Evolutionary conservation across 106 monocot genomes (phyloP).

Genomic region (Phalaenopsis equestris): DNA sequence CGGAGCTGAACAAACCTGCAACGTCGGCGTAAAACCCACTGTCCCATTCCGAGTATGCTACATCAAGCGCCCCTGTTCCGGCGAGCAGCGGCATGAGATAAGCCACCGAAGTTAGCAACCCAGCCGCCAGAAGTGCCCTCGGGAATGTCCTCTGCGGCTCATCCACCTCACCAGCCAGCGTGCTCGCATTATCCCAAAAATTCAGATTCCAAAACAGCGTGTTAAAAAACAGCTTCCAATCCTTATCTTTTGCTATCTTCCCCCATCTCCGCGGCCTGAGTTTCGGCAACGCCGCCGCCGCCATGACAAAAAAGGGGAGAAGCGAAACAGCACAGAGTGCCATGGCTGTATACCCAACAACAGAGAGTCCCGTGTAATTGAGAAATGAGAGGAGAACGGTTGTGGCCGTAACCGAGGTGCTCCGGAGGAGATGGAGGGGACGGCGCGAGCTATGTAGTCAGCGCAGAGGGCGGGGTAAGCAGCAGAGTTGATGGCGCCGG

Average conservation of each 20-base stretch:
- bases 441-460: slow-evolving; percentile 55
- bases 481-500: slow-evolving; percentile 71
- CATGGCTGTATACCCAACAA: slow-evolving; percentile 66
- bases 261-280: slow-evolving; percentile 43
- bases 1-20: slow-evolving; percentile 31
- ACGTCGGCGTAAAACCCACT: slow-evolving; percentile 71
- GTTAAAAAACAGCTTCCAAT: slow-evolving; percentile 79
- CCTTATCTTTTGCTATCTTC: slow-evolving; percentile 15
- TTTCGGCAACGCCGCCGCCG: slow-evolving; percentile 36
- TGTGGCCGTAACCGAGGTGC: slow-evolving; percentile 14
- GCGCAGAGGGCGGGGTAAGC: slow-evolving; percentile 68
- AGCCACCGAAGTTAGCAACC: slow-evolving; percentile 46
- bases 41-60: slow-evolving; percentile 39
- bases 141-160: slow-evolving; percentile 60
- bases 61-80: slow-evolving; percentile 52
- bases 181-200: slow-evolving; percentile 84
- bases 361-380: slow-evolving; percentile 57
- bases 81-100: slow-evolving; percentile 77
- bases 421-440: slow-evolving; percentile 26
- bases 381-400: slow-evolving; percentile 46
- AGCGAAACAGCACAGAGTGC: slow-evolving; percentile 45
- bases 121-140: slow-evolving; percentile 49
- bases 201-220: slow-evolving; percentile 85
- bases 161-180: slow-evolving; percentile 83
- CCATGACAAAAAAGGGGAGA: slow-evolving; percentile 53